phyloP scores from a whole-genome alignment of 805 yeast species.

The Cyberlindnera sargentensis region DNA sequence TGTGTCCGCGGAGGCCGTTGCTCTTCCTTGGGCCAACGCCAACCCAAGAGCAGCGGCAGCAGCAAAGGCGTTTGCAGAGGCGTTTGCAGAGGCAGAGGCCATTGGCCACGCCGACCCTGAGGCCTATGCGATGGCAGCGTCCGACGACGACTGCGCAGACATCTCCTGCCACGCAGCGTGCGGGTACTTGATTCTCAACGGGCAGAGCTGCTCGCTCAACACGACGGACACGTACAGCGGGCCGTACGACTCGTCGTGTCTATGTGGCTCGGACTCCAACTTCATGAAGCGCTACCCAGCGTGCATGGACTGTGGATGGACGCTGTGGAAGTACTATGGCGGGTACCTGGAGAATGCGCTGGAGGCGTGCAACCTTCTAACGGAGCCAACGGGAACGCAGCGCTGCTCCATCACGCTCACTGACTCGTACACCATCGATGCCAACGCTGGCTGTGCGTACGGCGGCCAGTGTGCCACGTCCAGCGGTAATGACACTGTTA shows the following conservation, averaged over 20 bases:
- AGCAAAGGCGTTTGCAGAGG: constrained; percentile 21
- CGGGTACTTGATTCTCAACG: constrained; percentile 28
- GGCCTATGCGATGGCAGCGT: constrained; percentile 25
- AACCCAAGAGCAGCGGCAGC: constrained; percentile 19
- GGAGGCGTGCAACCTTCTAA: constrained; percentile 23
- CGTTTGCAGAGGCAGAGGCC: constrained; percentile 23
- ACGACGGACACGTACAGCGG: constrained; percentile 18
- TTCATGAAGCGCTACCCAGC: constrained; percentile 25
- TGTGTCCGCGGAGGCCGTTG: constrained; percentile 6
- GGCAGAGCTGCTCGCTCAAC: constrained; percentile 23
- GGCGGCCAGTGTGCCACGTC: constrained; percentile 9
- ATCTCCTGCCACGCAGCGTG: constrained; percentile 30
- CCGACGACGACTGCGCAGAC: constrained; percentile 26
- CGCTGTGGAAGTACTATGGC: constrained; percentile 32
- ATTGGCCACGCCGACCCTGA: constrained; percentile 26
- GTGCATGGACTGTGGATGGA: constrained; percentile 36
- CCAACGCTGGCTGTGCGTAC: constrained; percentile 10
- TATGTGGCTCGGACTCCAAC: constrained; percentile 24
- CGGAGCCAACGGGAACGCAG: constrained; percentile 33
- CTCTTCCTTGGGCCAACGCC: constrained; percentile 20
- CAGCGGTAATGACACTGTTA: neutral
- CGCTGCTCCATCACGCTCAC: constrained; percentile 23
- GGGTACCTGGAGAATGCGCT: constrained; percentile 25
- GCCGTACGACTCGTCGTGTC: constrained; percentile 26
- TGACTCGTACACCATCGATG: constrained; percentile 16